Base-by-base conservation (phyloP, 2,329 filamentous ascomycete species). In the Xylariales sp. region DNA sequence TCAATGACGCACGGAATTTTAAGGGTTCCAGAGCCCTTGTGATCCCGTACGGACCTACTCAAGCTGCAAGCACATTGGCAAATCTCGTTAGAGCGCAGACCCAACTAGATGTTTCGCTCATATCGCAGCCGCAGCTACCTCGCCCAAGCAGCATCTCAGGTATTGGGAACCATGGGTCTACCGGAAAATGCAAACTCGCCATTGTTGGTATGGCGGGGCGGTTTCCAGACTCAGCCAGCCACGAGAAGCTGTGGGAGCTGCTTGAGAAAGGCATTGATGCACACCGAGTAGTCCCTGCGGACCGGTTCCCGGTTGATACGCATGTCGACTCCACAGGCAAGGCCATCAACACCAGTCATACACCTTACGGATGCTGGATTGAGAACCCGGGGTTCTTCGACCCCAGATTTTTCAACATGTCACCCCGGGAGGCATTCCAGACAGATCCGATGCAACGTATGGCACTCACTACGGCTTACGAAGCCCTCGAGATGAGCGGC, bases 401-500 rank as follows among this genome's bases (percentile, higher is more conserved):
- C 51, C 81, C 84, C n/a, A 72, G 82, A 1, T 90, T 91, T 64
- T 91, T 91, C 74, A 88, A 88, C 61, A 89, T 91, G 81, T 89
- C 85, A 24, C 85, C 85, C 5, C 78, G 84, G 49, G 85, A 91
- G 61, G 87, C 87, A 19, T 76, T 79, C 36, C 84, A 89, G 55
- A 88, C 84, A 2, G 86, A 91, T 56, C 87, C 87, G 0, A 88
- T 88, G 75, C 85, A 88, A 57, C 76, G 87, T 50, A 70, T 90
- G 48, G 83, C 84, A 4, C 65, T 93, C 16, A 77, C 82, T 7
- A 88, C 85, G 3, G 85, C 85, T 0, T 91, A 88, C 50, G 86
- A 91, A 54, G 86, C 87, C 1, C 69, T 93, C 33, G 87, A 93
- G 57, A 86, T 86, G 78, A 81, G 82, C 21, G 86, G 86, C 1